A percentile compares a stretch with the other conserved stretches of the same genome.
Conservation (phyloP, 2,329 filamentous ascomycete species). For the Orbilia quercus region DNA sequence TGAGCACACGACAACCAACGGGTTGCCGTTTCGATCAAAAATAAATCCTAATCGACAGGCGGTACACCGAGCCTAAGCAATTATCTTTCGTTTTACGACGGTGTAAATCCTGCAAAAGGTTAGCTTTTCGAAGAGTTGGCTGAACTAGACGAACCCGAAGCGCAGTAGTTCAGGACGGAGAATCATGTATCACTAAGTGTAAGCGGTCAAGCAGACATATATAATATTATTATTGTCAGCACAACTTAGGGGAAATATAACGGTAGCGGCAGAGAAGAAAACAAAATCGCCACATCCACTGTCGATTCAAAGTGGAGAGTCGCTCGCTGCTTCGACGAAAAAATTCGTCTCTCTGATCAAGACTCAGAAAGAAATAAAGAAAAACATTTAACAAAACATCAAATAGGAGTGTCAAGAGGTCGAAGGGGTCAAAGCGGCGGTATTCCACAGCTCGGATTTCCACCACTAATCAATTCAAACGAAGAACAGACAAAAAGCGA, state of each 20-base stretch:
- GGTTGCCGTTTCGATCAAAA: neutral
- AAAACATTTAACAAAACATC: too few relatives aligned
- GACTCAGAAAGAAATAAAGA: neutral
- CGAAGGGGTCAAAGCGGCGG: constrained; percentile 55
- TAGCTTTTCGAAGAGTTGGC: constrained; percentile 31
- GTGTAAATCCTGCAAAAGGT: constrained; percentile 53
- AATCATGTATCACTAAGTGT: constrained; percentile 44
- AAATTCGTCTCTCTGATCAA: too few relatives aligned
- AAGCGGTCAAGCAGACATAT: constrained; percentile 32
- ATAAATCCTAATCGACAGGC: constrained; percentile 13
- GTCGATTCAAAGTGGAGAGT: constrained; percentile 18
- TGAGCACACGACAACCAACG: neutral
- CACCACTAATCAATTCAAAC: constrained; percentile 50
- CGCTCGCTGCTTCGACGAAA: too few relatives aligned
- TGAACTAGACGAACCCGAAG: constrained; percentile 23
- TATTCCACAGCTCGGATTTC: constrained; percentile 54
- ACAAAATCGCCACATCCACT: constrained; percentile 18
- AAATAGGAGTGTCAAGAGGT: constrained; percentile 46
- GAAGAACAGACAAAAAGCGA: constrained; percentile 12
- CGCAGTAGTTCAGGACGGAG: constrained; percentile 23
- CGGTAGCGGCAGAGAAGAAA: constrained; percentile 10
- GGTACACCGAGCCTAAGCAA: constrained; percentile 30
- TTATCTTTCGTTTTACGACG: constrained; percentile 49
- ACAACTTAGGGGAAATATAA: constrained; percentile 11
- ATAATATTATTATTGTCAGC: too few relatives aligned